A percentile compares a stretch with the other conserved stretches of the same genome.
Conservation (phyloP, 768 basidiomycete genomes). For the Lactifluus subvellereus region DNA sequence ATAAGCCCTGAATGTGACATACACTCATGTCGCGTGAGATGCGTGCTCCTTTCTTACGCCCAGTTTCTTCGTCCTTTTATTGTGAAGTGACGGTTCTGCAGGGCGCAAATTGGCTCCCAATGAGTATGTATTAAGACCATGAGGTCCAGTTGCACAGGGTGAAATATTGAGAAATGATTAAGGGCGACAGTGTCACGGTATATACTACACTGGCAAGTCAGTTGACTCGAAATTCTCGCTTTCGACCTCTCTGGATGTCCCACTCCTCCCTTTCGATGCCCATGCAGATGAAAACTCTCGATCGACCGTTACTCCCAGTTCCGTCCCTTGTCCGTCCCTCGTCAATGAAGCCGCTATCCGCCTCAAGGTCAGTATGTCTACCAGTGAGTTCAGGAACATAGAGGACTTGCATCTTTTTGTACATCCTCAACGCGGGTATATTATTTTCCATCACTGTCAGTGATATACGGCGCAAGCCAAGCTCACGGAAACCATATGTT, state of each 20-base stretch:
- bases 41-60: background rate
- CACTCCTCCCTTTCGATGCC: slow-evolving; percentile 19
- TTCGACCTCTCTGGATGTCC: slow-evolving; percentile 12
- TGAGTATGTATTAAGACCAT: background rate
- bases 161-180: background rate
- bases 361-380: background rate
- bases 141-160: background rate
- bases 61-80: background rate
- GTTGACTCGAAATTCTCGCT: background rate
- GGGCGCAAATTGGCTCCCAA: background rate
- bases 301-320: background rate
- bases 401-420: slow-evolving; percentile 38
- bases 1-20: background rate
- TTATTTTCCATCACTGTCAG: slow-evolving; percentile 38
- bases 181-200: background rate
- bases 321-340: slow-evolving; percentile 9
- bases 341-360: slow-evolving; percentile 16
- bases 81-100: background rate
- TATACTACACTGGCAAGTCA: slow-evolving; percentile 2
- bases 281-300: slow-evolving; percentile 11
- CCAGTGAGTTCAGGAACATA: background rate
- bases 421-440: slow-evolving; percentile 35
- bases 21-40: background rate
- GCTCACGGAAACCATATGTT: slow-evolving; percentile 37
- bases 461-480: slow-evolving; percentile 39